Percentiles rank a stretch among this genome's conserved stretches.
Evolutionary conservation across 441 rosid genomes (phyloP).

Genomic region (Erodium moschatum): DNA sequence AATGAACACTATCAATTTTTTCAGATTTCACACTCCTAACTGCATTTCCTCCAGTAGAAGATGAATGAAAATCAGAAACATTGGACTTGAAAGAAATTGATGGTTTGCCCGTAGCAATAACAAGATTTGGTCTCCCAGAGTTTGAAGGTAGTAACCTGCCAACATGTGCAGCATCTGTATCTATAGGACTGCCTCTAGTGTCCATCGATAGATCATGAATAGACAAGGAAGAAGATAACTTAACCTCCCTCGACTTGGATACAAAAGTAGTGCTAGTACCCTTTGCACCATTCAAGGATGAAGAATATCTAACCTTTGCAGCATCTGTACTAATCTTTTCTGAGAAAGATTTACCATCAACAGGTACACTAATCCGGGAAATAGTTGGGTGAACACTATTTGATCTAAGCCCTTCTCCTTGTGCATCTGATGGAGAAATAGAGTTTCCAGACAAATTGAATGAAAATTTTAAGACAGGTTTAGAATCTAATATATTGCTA

Average conservation of each 20-base stretch:
- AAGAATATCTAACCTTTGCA: conserved; percentile 12
- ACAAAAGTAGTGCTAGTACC: conserved; percentile 13
- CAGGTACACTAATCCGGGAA: conserved; percentile 17
- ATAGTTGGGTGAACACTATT: conserved; percentile 24
- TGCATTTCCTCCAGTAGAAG: conserved; percentile 24
- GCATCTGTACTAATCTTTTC: conserved; percentile 11
- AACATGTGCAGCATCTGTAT: conserved; percentile 20
- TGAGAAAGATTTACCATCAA: conserved; percentile 16
- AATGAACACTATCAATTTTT: conserved; percentile 30
- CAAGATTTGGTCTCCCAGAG: conserved; percentile 27
- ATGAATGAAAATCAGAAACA: conserved; percentile 27
- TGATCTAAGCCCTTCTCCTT: conserved; percentile 12
- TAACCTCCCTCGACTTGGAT: conserved; percentile 22
- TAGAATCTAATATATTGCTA: conserved; percentile 25
- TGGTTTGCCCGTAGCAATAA: conserved; percentile 16
- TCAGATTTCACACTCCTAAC: conserved; percentile 33
- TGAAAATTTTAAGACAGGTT: conserved; percentile 37
- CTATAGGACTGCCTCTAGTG: conserved; percentile 14
- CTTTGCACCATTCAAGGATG: conserved; percentile 22
- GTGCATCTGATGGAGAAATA: conserved; percentile 18
- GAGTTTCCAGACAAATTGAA: conserved; percentile 32
- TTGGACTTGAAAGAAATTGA: conserved; percentile 13
- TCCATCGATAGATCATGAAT: conserved; percentile 11
- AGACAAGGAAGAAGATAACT: conserved; percentile 24
- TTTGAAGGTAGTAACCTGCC: conserved; percentile 20